Base-by-base conservation (phyloP, 2,329 filamentous ascomycete genomes). In the Sclerotinia trifoliorum region DNA sequence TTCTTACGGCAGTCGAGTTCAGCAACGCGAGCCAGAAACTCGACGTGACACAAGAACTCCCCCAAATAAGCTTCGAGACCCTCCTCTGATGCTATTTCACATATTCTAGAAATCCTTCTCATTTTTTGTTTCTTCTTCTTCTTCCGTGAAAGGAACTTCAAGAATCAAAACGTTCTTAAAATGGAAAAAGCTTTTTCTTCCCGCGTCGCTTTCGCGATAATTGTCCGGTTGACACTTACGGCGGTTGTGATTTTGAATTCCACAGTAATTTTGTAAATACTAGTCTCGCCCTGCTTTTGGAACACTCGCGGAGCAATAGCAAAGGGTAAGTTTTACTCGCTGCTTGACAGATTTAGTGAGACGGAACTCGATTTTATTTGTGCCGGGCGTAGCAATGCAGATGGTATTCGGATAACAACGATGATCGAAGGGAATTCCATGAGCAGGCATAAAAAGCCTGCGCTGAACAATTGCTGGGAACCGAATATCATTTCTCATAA, bases 171-270 rank as follows among this genome's bases (percentile, higher is more conserved):
- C 10, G 35, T 35, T 35, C 7, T 11, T 10, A 1, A 1, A 10
- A 35, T 35, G 7, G 10, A 35, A 35, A 35, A 35, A 10, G 35
- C 10, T 7, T 35, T 35, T 35, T 57, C 54, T 57, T 24, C 11
- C 24, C 10, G 0, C 1, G 21, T 17, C 54, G 21, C 21, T 15
- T 6, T 5, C 0, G 17, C 4, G 0, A 5, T 54, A 19, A 29
- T 3, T 5, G 4, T 15, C 15, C 7, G 8, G 11, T 11, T 11
- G 2, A 39, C 32, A 57, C 5, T 2, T 17, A 39, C 10, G 21
- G 13, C 54, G 17, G 1, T 13, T 15, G 7, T 39, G 21, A 24
- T 24, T 11, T 42, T 24, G 1, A 39, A 57, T 39, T 15, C 21
- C 21, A 57, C n/a, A 15, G 6, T n/a, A 39, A 6, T 13, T 2